Base-by-base conservation (phyloP, 768 basidiomycete species). In the Candolleomyces aberdarensis region DNA sequence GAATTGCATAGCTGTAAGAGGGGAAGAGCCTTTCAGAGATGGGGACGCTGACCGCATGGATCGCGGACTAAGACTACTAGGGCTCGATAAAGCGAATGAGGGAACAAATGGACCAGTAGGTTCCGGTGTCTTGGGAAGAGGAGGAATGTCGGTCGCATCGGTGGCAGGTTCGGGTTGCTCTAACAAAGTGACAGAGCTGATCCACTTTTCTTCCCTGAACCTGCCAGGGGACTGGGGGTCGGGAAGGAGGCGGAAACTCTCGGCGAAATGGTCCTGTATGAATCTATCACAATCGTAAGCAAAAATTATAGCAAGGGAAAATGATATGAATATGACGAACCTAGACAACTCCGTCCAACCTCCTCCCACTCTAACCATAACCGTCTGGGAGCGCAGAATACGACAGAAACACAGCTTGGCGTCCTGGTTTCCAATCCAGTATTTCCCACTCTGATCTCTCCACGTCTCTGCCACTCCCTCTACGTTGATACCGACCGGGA, bases 281-380 rank as follows among this genome's bases (percentile, higher is more conserved):
- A 96, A 96, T 69, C 93, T 95, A 63, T 5, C 58, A 57, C 32
- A 36, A 5, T 29, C 13, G 22, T 19, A 62, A 56, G 20, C 62
- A 14, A 52, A 63, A 63, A 39, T 57, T 67, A 52, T 49, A 19
- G 26, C 51, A 50, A 51, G 39, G 52, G 53, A 20, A 7, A 53
- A 20, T 55, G 53, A 13, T 11, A 50, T 26, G 43, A 29, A 41
- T 10, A 40, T 58, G 26, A 79, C 88, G 50, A 71, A 96, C 94
- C 87, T 94, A 19, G 92, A 93, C 56, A 98, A 75, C 72, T 96
- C 94, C 58, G 85, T 78, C 95, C 95, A 98, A 17, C 96, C 96
- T 40, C 96, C 96, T 29, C 95, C 95, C 14, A 97, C 93, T 61
- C 95, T 85, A 48, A 98, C 95, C 95, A 97, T 97, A 63, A 96